Evolutionary conservation across 257 asterid genomes (phyloP), one percentile per base, ranked within the genome.

Genomic region (Craterostigma plantagineum): DNA sequence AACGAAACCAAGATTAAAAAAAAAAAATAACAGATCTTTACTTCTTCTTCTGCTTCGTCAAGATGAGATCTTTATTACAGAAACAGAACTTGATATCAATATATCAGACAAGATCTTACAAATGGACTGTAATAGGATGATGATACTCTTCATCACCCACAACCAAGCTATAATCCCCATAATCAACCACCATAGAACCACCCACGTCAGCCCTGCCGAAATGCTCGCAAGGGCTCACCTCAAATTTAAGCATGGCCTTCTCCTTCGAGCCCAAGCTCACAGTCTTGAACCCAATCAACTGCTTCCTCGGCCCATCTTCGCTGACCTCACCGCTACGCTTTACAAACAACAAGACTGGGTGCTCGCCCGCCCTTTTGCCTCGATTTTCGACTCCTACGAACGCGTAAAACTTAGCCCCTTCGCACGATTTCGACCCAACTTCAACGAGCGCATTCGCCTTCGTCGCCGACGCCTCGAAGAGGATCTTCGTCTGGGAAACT

Each of bases 191-290:
- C 48, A 43, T 43, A 16, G 5, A 27, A 18, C 48, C 48, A 43
- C 16, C 48, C 23, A 7, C 48, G 16, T 43, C 13, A 16, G 48
- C 27, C 7, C 12, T 43, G 11, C 12, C 34, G 10, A 43, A 33
- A 43, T 43, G 48, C 33, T 43, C 48, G 11, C 48, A 43, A 9
- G 48, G 48, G 13, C 34, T 43, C 48, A 43, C 9, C 2, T 15
- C 48, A 16, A 43, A 43, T 16, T 16, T 33, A 14, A 43, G 30
- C 23, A 15, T 33, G 11, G 3, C 13, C 33, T 33, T 43, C 33
- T 43, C 48, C 33, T 9, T 43, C 10, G 48, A 4, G 7, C 13
- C 9, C 33, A 43, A 33, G n/a, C 9, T 33, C 11, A 43, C 33
- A 13, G 33, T 14, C 33, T 18, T 27, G 13, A 43, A 43, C 23